Evolutionary conservation across 495 filamentous ascomycete species (phyloP).

Genomic region (Aspergillus indologenus): DNA sequence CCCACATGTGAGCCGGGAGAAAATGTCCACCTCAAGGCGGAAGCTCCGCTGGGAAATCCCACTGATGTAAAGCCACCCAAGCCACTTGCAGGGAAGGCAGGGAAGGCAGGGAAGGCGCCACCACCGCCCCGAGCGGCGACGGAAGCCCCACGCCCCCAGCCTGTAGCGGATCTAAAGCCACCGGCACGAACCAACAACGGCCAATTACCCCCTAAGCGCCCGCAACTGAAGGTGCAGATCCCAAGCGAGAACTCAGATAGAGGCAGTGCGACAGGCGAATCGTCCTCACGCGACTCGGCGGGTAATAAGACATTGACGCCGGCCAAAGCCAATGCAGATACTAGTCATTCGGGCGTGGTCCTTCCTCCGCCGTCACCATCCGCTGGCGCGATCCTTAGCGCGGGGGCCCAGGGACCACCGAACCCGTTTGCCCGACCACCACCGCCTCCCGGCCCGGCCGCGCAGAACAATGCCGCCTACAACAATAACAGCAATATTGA

Average conservation of each 20-base stretch:
- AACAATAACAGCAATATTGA: constrained; percentile 77
- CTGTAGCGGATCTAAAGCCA: constrained; percentile 61
- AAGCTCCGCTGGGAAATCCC: constrained; percentile 42
- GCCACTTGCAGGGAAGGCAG: background rate
- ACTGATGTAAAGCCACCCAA: constrained; percentile 44
- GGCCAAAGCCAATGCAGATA: constrained; percentile 51
- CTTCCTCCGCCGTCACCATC: constrained; percentile 92
- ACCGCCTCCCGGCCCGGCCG: constrained; percentile 49
- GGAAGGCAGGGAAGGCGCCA: constrained; percentile 16
- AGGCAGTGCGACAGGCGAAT: constrained; percentile 72
- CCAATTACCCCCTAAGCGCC: constrained; percentile 62
- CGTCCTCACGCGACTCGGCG: constrained; percentile 71
- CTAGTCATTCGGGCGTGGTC: constrained; percentile 65
- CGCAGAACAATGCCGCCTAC: constrained; percentile 45
- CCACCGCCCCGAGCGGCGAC: constrained; percentile 52
- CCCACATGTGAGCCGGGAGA: constrained; percentile 40
- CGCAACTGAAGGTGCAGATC: constrained; percentile 88
- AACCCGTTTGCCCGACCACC: constrained; percentile 89
- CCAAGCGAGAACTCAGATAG: constrained; percentile 83
- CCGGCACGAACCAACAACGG: constrained; percentile 72
- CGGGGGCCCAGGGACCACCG: constrained; percentile 86
- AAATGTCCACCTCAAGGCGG: constrained; percentile 36
- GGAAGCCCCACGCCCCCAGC: constrained; percentile 42
- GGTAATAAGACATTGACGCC: constrained; percentile 52
- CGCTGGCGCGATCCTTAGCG: constrained; percentile 78